Evolutionary conservation across 257 asterid genomes (phyloP).

Genomic region (Echium plantagineum): DNA sequence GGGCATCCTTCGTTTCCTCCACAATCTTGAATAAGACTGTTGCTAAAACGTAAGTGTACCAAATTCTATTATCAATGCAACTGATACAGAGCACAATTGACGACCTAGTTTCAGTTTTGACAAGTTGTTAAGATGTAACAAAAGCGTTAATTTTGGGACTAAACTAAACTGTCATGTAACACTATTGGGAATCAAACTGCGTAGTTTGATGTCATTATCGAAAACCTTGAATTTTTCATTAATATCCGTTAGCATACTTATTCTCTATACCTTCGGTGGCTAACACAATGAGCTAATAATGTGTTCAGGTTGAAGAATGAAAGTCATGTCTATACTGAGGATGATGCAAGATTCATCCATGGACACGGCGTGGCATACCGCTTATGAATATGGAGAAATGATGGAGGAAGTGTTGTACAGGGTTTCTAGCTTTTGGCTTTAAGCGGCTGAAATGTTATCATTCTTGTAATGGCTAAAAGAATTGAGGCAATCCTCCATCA

Average conservation of each 20-base stretch:
- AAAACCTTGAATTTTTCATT: too few species aligned
- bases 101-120: too few species aligned
- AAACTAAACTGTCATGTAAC: too few species aligned
- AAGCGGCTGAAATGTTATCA: not conserved
- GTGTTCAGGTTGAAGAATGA: not conserved
- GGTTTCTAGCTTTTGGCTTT: not conserved
- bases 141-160: too few species aligned
- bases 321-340: not conserved
- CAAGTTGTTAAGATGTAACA: too few species aligned
- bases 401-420: not conserved
- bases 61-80: too few species aligned
- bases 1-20: conserved; percentile 68
- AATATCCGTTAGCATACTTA: too few species aligned
- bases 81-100: too few species aligned
- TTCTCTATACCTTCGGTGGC: too few species aligned
- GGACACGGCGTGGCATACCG: not conserved
- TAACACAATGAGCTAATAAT: too few species aligned
- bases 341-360: not conserved
- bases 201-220: too few species aligned
- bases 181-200: too few species aligned
- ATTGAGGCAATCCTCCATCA: not conserved
- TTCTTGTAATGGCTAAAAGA: not conserved
- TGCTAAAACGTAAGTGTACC: conserved; percentile 54
- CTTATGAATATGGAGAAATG: not conserved
- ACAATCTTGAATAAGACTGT: conserved; percentile 87